phyloP scores from a whole-genome alignment of 2,329 filamentous ascomycete species.

The Aspergillus fijiensis region DNA sequence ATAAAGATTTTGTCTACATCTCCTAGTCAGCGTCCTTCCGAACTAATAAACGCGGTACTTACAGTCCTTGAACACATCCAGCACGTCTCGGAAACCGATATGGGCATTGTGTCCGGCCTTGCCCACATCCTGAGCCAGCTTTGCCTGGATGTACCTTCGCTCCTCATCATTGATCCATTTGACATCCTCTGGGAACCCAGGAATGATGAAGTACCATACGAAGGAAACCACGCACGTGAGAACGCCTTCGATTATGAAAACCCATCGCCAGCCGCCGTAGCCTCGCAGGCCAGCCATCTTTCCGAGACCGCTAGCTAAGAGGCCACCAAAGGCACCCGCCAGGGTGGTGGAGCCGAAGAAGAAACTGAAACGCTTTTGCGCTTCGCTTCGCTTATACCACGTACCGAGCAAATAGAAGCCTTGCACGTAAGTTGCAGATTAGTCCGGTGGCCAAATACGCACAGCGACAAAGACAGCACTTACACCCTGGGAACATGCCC shows the following conservation, averaged over 20 bases:
- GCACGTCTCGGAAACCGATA: slow-evolving; percentile 59
- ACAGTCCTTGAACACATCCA: slow-evolving; percentile 67
- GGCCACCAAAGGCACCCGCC: slow-evolving; percentile 62
- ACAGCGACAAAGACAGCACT: slow-evolving; percentile 20
- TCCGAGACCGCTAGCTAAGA: slow-evolving; percentile 60
- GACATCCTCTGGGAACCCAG: slow-evolving; percentile 71
- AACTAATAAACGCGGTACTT: slow-evolving; percentile 16
- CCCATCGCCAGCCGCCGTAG: slow-evolving; percentile 58
- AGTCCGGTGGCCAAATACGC: not conserved
- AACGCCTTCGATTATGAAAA: slow-evolving; percentile 62
- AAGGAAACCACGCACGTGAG: slow-evolving; percentile 63
- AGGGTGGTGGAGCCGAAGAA: slow-evolving; percentile 77
- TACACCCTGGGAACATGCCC: slow-evolving; percentile 69
- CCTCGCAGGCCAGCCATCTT: slow-evolving; percentile 56
- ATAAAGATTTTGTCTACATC: slow-evolving; percentile 62
- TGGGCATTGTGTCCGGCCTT: slow-evolving; percentile 62
- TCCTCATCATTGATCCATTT: slow-evolving; percentile 73
- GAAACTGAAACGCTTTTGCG: slow-evolving; percentile 88
- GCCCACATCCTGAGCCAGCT: slow-evolving; percentile 69
- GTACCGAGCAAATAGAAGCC: slow-evolving; percentile 69
- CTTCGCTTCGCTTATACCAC: slow-evolving; percentile 80
- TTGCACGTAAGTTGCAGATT: slow-evolving; percentile 10
- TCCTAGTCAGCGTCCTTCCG: slow-evolving; percentile 15
- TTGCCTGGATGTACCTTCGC: slow-evolving; percentile 63
- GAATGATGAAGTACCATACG: slow-evolving; percentile 63